Evolutionary conservation across 129 eudicot genomes (phyloP).

Genomic region (Ambrosia artemisiifolia): DNA sequence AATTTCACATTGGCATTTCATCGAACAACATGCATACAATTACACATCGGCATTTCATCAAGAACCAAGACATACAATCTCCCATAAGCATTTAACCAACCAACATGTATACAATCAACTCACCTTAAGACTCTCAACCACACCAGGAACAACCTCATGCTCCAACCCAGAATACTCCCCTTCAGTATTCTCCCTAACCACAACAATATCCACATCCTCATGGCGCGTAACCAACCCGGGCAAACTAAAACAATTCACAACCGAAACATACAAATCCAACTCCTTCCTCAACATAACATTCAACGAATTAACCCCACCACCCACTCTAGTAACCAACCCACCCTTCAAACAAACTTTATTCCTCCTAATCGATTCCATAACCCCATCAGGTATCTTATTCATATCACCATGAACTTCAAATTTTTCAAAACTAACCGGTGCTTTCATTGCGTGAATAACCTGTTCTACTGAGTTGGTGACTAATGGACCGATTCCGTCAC

Average conservation of each 20-base stretch:
- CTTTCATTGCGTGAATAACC: conserved; percentile 67
- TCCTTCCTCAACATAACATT: conserved; percentile 54
- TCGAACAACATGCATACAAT: background rate
- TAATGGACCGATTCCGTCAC: conserved; percentile 77
- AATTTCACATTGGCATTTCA: background rate
- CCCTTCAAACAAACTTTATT: conserved; percentile 70
- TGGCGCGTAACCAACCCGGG: conserved; percentile 71
- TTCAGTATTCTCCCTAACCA: conserved; percentile 81
- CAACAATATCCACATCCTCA: conserved; percentile 73
- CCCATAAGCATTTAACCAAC: conserved; percentile 18
- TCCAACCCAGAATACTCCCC: conserved; percentile 84
- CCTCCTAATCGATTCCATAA: conserved; percentile 54
- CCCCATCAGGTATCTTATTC: conserved; percentile 50
- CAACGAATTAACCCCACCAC: conserved; percentile 67
- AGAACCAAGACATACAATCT: background rate
- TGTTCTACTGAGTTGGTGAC: conserved; percentile 79
- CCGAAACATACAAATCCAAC: conserved; percentile 55
- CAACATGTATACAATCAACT: conserved; percentile 2
- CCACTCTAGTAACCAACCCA: conserved; percentile 55
- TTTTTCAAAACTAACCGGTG: conserved; percentile 61
- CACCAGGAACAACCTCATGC: conserved; percentile 86
- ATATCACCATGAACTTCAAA: conserved; percentile 66
- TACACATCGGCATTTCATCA: background rate
- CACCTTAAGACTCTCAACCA: conserved; percentile 81
- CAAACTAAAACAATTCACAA: conserved; percentile 67